phyloP scores from a whole-genome alignment of 495 filamentous ascomycete species.

The Talaromyces thailandensis region DNA sequence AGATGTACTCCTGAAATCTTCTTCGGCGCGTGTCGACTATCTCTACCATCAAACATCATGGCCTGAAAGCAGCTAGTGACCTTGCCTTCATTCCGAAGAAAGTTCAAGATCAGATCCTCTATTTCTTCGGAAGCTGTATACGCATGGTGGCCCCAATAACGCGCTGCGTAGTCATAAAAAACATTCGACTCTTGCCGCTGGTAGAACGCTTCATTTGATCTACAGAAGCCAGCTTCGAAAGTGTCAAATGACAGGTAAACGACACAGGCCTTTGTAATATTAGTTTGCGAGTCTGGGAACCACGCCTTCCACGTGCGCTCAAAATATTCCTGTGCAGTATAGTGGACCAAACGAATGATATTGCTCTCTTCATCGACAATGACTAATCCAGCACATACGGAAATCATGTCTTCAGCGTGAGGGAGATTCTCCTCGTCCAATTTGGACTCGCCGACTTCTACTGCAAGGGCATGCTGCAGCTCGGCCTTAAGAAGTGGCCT shows the following conservation, averaged over 20 bases:
- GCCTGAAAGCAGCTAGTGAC: neutral
- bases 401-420: conserved; percentile 22
- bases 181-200: neutral
- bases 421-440: too few species aligned
- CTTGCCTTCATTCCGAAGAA: conserved; percentile 6
- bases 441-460: too few species aligned
- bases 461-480: conserved; percentile 38
- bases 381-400: conserved; percentile 43
- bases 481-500: conserved; percentile 31
- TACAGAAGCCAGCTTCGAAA: conserved; percentile 2
- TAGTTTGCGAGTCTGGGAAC: conserved; percentile 11
- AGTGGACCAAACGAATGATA: conserved; percentile 41
- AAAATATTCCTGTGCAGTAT: conserved; percentile 44
- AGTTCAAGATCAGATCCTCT: neutral
- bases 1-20: too few species aligned
- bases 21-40: too few species aligned
- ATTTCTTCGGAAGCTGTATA: neutral
- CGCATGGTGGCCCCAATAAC: conserved; percentile 28
- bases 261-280: conserved; percentile 13
- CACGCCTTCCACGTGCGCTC: conserved; percentile 9
- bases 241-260: conserved; percentile 16
- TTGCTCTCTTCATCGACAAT: conserved; percentile 32
- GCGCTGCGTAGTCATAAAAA: conserved; percentile 32
- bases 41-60: too few species aligned
- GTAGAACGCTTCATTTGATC: conserved; percentile 14